Conservation (phyloP, 345 rosid species). For the Pugionium dolabratum region DNA sequence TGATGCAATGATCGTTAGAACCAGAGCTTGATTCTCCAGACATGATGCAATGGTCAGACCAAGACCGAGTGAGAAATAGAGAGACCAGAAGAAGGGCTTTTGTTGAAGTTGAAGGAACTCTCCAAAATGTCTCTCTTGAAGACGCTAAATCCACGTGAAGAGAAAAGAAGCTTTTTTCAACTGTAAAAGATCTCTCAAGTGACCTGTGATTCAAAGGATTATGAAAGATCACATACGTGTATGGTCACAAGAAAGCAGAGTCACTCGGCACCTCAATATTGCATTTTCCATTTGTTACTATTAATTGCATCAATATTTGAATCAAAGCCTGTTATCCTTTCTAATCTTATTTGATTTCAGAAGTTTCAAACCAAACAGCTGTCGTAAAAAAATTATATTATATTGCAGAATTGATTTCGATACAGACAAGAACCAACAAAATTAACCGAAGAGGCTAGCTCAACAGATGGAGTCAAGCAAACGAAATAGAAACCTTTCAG, state of each 20-base stretch:
- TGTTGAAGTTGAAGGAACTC: slow-evolving; percentile 39
- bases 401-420: slow-evolving; percentile 25
- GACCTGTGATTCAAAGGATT: slow-evolving; percentile 38
- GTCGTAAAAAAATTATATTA: background rate
- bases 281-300: slow-evolving; percentile 32
- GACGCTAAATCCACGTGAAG: slow-evolving; percentile 41
- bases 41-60: slow-evolving; percentile 42
- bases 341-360: background rate
- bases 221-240: slow-evolving; percentile 40
- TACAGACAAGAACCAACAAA: slow-evolving; percentile 36
- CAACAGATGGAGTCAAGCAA: slow-evolving; percentile 27
- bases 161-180: slow-evolving; percentile 37
- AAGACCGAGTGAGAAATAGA: background rate
- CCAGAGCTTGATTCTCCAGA: slow-evolving; percentile 61
- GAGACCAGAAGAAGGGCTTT: slow-evolving; percentile 31
- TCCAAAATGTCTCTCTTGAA: slow-evolving; percentile 19
- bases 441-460: slow-evolving; percentile 28
- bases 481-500: slow-evolving; percentile 18
- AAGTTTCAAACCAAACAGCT: no score
- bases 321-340: background rate
- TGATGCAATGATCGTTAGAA: slow-evolving; percentile 52
- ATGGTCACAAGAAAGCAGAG: slow-evolving; percentile 34
- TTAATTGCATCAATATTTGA: slow-evolving; percentile 27
- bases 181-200: slow-evolving; percentile 45
- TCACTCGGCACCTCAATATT: background rate